phyloP scores from a whole-genome alignment of 495 filamentous ascomycete species.

The Penicillium tannophilum region DNA sequence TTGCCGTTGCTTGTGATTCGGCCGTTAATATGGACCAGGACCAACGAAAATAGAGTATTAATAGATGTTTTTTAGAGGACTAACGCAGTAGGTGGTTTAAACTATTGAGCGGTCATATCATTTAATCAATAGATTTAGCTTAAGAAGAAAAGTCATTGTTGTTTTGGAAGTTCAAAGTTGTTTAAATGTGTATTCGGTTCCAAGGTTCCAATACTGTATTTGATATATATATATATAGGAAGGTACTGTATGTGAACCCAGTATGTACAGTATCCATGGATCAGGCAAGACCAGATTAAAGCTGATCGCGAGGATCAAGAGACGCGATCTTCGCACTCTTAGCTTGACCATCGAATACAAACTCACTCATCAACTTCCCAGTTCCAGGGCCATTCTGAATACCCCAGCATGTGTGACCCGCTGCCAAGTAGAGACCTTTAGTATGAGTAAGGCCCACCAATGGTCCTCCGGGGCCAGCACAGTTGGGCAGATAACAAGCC shows the following conservation, averaged over 20 bases:
- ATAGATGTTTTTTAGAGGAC: too few species aligned
- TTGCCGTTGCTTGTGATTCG: conserved; percentile 2
- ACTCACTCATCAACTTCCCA: conserved; percentile 83
- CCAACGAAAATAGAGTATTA: not conserved
- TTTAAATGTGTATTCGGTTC: too few species aligned
- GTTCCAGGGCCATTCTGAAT: conserved; percentile 96
- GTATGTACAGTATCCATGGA: not conserved
- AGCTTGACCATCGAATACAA: conserved; percentile 78
- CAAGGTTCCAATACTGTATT: not conserved
- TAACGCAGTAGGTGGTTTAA: too few species aligned
- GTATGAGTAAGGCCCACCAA: conserved; percentile 75
- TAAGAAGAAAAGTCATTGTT: too few species aligned
- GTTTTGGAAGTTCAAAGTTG: too few species aligned
- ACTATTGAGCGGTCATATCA: too few species aligned
- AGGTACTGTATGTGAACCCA: conserved; percentile 3
- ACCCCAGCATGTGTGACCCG: conserved; percentile 96
- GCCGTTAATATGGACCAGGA: not conserved
- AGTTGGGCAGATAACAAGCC: conserved; percentile 90
- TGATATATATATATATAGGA: not conserved
- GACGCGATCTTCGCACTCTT: conserved; percentile 72
- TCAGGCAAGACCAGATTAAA: conserved; percentile 28
- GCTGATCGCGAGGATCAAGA: conserved; percentile 65
- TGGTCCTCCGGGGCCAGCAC: conserved; percentile 67
- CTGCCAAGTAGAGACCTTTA: conserved; percentile 78
- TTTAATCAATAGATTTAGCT: too few species aligned